Conservation (phyloP, 106 monocot genomes). For the Platanthera guangdongensis region DNA sequence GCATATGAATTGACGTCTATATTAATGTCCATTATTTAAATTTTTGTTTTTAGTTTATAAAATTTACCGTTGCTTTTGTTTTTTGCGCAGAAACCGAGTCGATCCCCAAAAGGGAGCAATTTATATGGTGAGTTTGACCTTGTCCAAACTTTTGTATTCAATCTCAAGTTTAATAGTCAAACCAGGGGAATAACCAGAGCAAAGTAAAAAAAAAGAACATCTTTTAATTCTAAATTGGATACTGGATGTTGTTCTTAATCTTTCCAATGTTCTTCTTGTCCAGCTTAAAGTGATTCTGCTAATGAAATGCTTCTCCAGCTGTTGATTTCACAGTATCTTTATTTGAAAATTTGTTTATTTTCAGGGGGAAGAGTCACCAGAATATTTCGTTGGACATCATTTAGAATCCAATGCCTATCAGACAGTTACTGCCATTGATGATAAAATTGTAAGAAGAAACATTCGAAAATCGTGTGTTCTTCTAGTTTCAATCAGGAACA, state of each 20-base stretch:
- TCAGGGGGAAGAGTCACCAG: slow-evolving; percentile 64
- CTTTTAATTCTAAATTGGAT: not conserved
- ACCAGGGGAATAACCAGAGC: not conserved
- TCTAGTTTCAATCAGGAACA: not conserved
- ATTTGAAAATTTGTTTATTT: not conserved
- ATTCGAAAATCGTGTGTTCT: slow-evolving; percentile 5
- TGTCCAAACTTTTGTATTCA: not conserved
- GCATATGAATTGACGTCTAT: not conserved
- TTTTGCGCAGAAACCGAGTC: not conserved
- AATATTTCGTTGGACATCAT: slow-evolving; percentile 10
- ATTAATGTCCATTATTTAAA: no score
- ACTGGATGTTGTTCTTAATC: no score
- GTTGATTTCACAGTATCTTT: not conserved
- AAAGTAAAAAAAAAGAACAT: not conserved
- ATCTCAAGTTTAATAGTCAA: not conserved
- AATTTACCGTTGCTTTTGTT: not conserved
- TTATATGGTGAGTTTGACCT: not conserved
- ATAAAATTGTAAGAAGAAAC: slow-evolving; percentile 51
- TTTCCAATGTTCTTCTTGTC: not conserved
- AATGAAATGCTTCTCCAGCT: not conserved
- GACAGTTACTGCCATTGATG: slow-evolving; percentile 24
- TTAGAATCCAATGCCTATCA: slow-evolving; percentile 11
- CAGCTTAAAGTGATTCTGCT: not conserved
- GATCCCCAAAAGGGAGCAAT: not conserved
- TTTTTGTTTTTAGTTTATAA: not conserved